A percentile compares a stretch with the other conserved stretches of the same genome.
phyloP scores from a whole-genome alignment of 257 asterid genomes.

The Solanum chaucha region DNA sequence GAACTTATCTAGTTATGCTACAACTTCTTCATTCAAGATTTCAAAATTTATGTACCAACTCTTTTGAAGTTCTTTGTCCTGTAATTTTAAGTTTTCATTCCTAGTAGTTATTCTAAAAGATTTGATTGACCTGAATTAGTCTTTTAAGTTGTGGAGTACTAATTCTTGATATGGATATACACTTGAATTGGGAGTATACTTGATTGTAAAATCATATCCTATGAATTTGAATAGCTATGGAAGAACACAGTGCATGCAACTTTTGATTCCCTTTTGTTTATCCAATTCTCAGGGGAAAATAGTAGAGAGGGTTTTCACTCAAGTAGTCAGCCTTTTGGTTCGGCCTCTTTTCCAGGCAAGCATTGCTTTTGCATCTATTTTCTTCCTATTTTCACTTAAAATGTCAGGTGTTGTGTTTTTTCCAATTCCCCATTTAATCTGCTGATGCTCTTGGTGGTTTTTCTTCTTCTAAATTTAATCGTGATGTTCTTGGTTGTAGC shows the following conservation, averaged over 20 bases:
- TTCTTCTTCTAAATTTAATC: background rate
- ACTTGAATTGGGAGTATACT: background rate
- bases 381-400: background rate
- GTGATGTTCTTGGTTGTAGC: constrained; percentile 2
- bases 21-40: background rate
- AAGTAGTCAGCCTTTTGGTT: constrained; percentile 11
- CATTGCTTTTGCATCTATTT: background rate
- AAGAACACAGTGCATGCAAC: background rate
- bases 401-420: background rate
- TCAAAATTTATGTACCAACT: background rate
- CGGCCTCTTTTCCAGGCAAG: constrained; percentile 35
- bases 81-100: background rate
- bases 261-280: background rate
- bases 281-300: constrained; percentile 19
- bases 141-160: background rate
- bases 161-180: background rate
- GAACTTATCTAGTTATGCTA: background rate
- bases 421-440: background rate
- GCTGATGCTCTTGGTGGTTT: background rate
- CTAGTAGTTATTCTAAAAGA: background rate
- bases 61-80: background rate
- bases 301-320: constrained; percentile 15
- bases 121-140: background rate
- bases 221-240: background rate
- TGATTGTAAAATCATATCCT: background rate